These are phyloP conservation scores for Colletotrichum phormii DNA, from an alignment of 2,329 filamentous ascomycete genomes.

Conservation along the genomic window DNA sequence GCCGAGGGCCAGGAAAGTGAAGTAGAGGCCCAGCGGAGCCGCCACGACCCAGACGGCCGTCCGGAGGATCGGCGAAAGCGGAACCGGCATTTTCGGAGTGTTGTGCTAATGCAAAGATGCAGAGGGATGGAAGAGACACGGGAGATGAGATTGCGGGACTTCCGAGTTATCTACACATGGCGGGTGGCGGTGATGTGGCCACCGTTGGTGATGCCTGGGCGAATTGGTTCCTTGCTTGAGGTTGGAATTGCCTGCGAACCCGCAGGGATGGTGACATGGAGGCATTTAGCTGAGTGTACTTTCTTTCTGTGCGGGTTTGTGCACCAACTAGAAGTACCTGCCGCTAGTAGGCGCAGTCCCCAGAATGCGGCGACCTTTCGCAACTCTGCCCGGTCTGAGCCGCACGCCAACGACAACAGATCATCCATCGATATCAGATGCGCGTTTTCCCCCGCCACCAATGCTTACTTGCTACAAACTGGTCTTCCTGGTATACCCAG, in stretches of 20 bases:
- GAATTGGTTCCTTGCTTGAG: slow-evolving; percentile 24
- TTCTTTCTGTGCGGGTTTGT: accelerated
- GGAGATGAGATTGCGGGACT: background rate
- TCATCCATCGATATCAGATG: slow-evolving; percentile 16
- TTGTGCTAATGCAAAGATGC: background rate
- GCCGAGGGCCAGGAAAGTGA: slow-evolving; percentile 72
- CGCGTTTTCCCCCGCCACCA: background rate
- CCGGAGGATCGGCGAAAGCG: slow-evolving; percentile 48
- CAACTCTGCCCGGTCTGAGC: slow-evolving; percentile 32
- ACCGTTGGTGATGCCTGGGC: slow-evolving; percentile 18
- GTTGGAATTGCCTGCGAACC: slow-evolving; percentile 33
- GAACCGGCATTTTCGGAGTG: slow-evolving; percentile 42
- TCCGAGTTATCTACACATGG: slow-evolving; percentile 26
- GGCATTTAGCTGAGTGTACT: slow-evolving; percentile 3
- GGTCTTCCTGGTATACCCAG: background rate
- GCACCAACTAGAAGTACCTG: background rate
- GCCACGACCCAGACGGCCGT: slow-evolving; percentile 65
- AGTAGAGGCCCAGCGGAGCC: slow-evolving; percentile 73
- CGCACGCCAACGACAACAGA: slow-evolving; percentile 30
- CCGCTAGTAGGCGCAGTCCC: background rate
- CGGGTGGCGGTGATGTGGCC: slow-evolving; percentile 23
- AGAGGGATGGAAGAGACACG: too few relatives aligned
- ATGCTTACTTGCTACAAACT: background rate
- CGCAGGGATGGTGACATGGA: slow-evolving; percentile 30
- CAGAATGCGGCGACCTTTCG: slow-evolving; percentile 32